Base-by-base conservation (phyloP, 139 green algal species). In the Cymbomonas tetramitiformis region DNA sequence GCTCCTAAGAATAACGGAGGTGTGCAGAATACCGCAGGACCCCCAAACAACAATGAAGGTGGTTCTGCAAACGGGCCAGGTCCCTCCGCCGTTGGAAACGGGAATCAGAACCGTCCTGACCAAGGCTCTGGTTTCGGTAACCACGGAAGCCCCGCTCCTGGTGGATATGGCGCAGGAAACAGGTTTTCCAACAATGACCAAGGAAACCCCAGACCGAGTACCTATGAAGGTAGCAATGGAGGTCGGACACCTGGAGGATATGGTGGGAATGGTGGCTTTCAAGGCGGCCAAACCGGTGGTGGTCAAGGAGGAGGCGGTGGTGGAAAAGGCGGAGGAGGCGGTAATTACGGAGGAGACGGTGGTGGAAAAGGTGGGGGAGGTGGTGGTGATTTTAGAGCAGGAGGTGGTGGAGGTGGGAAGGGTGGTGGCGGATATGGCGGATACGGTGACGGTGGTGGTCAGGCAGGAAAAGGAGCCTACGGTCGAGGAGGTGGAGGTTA, bases 361-460 rank as follows among this genome's bases (percentile, higher is more conserved):
- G 43, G 65, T 31, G 34, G 49, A 5, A 36, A 38, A 39, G 24
- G 28, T 8, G n/a, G 29, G 12, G 34, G 25, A 50, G 23, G 25
- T 38, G 23, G 30, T 46, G 2, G 23, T 38, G 18, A 8, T 29
- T 38, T 15, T 29, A 39, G 28, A 61, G 34, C 49, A 44, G 21
- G 41, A 61, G 28, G 31, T 41, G 30, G 6, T 51, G 38, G 15
- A 23, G 64, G 39, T 25, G 34, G 28, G 7, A 41, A 41, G 12
- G 55, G 33, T 23, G 58, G 63, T 0, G 53, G 32, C 36, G 55
- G 41, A 0, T 48, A 63, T 32, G 62, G 43, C 7, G 26, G 12
- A 1, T 67, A 64, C 30, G 61, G 57, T 18, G 54, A 4, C 30
- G 34, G 40, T 24, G 31, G 32, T 18, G 61, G 38, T 2, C 31